Conservation (phyloP, 495 filamentous ascomycete genomes). For the Annulohypoxylon nitens region DNA sequence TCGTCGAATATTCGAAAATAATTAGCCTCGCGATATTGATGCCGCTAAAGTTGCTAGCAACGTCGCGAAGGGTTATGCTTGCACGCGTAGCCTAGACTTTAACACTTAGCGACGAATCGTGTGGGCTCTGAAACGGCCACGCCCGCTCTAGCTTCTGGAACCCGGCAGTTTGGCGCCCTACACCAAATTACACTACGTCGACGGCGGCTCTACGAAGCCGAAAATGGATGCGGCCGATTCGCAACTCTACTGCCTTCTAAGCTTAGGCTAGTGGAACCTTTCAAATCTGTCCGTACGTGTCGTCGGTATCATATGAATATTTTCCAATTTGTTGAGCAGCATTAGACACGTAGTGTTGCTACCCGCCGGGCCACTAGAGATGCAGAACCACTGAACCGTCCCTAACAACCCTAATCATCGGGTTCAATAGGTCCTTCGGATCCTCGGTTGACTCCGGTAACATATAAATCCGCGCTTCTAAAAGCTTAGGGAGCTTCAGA, state of each 20-base stretch:
- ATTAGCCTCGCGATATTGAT: conserved; percentile 14
- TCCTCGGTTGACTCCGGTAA: conserved; percentile 28
- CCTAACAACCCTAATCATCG: conserved; percentile 22
- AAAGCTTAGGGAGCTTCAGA: conserved; percentile 8
- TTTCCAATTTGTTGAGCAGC: conserved; percentile 11
- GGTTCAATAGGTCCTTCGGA: conserved; percentile 24
- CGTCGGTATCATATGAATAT: conserved; percentile 34
- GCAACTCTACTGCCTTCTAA: conserved; percentile 25
- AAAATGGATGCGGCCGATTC: conserved; percentile 12
- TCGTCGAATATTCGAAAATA: conserved; percentile 17
- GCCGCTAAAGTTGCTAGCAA: conserved; percentile 34
- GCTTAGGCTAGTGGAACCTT: conserved; percentile 23
- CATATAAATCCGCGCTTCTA: conserved; percentile 2
- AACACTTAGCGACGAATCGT: conserved; percentile 20
- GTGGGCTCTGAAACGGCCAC: conserved; percentile 39
- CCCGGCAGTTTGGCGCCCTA: conserved; percentile 40
- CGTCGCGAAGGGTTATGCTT: conserved; percentile 20
- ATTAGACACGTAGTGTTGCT: neutral
- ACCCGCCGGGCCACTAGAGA: conserved; percentile 4
- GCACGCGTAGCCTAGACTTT: conserved; percentile 13
- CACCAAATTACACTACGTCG: conserved; percentile 34
- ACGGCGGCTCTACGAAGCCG: conserved; percentile 37
- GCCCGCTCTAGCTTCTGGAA: conserved; percentile 26
- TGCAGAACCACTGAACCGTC: conserved; percentile 9
- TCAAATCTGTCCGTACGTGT: conserved; percentile 17